phyloP scores from a whole-genome alignment of 2,329 filamentous ascomycete genomes.

The Ceratocystis cubensis region DNA sequence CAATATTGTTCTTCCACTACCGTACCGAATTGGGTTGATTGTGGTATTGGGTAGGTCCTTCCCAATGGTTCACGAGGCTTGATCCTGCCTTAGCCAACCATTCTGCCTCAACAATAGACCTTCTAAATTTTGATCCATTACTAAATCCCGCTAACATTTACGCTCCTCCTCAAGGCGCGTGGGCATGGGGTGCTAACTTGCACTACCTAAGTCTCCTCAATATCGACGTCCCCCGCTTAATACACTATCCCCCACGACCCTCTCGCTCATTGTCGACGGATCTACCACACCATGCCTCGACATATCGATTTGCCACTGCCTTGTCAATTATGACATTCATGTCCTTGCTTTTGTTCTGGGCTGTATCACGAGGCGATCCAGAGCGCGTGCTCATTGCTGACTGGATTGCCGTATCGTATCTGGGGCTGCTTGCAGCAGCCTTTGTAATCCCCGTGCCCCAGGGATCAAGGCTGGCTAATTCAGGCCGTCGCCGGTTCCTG shows the following conservation, averaged over 20 bases:
- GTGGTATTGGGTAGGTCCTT: conserved; percentile 61
- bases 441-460: conserved; percentile 62
- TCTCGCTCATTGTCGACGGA: conserved; percentile 57
- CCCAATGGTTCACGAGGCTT: background rate
- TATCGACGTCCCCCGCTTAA: conserved; percentile 77
- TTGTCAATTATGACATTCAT: conserved; percentile 58
- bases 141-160: conserved; percentile 2
- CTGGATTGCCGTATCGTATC: conserved; percentile 74
- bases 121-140: background rate
- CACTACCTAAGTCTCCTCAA: conserved; percentile 68
- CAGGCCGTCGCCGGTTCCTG: conserved; percentile 64
- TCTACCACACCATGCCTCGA: conserved; percentile 63
- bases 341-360: conserved; percentile 75
- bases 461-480: conserved; percentile 38
- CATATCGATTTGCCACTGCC: conserved; percentile 71
- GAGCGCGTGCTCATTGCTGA: conserved; percentile 64
- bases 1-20: conserved; percentile 52
- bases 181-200: conserved; percentile 89
- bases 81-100: background rate
- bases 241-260: conserved; percentile 74
- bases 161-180: conserved; percentile 51
- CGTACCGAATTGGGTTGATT: conserved; percentile 78
- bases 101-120: background rate
- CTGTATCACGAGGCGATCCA: conserved; percentile 57
- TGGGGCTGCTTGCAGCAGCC: conserved; percentile 56